Conservation (phyloP, 805 yeast species). For the Lipomyces oligophaga region DNA sequence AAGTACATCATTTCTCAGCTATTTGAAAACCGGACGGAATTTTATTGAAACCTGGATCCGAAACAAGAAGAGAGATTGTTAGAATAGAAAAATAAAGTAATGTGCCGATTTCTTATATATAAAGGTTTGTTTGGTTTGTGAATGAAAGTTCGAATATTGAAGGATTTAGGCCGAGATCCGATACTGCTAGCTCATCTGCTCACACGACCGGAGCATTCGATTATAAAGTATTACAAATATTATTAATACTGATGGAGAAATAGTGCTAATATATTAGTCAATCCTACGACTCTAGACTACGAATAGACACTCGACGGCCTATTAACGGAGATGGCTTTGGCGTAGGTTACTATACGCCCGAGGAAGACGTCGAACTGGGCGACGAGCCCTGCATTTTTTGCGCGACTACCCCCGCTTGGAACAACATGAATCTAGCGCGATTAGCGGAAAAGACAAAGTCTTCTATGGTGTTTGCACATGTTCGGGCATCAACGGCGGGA, state of each 20-base stretch:
- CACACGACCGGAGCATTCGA: conserved; percentile 94
- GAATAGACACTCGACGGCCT: conserved; percentile 85
- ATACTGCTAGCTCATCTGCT: conserved; percentile 79
- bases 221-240: conserved; percentile 55
- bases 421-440: conserved; percentile 81
- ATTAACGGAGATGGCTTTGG: conserved; percentile 99
- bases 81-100: conserved; percentile 34
- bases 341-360: conserved; percentile 80
- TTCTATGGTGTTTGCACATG: conserved; percentile 85
- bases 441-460: conserved; percentile 86
- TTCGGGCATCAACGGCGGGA: conserved; percentile 93
- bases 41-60: no score
- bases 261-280: conserved; percentile 44
- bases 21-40: no score
- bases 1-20: no score
- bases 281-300: conserved; percentile 81
- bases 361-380: conserved; percentile 47
- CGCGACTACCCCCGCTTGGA: conserved; percentile 98
- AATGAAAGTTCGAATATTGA: not conserved
- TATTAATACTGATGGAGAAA: not conserved
- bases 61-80: no score
- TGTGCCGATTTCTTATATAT: conserved; percentile 92
- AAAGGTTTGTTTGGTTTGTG: conserved; percentile 43
- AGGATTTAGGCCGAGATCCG: conserved; percentile 67
- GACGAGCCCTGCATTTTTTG: conserved; percentile 87